These are phyloP conservation scores for Cercospora janseana DNA, from an alignment of 2,329 filamentous ascomycete genomes.

Conservation along the genomic window DNA sequence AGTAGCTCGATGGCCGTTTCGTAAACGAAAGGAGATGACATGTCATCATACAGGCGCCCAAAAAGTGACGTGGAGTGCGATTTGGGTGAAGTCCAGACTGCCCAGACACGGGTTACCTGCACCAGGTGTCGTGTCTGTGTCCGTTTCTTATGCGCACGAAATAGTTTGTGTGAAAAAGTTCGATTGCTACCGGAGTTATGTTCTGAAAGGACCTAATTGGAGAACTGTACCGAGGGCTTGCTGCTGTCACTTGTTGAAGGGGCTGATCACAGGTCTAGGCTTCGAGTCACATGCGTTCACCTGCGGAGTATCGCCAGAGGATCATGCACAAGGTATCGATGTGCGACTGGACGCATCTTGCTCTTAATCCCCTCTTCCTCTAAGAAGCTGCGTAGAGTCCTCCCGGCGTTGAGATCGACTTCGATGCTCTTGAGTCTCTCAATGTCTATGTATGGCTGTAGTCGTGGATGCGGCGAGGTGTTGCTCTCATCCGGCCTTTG, in stretches of 20 bases:
- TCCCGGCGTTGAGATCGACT: slow-evolving; percentile 1
- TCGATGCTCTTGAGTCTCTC: slow-evolving; percentile 7
- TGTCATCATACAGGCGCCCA: too few relatives aligned
- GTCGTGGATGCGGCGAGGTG: background rate
- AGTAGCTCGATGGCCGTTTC: slow-evolving; percentile 1
- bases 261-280: background rate
- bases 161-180: too few relatives aligned
- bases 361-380: background rate
- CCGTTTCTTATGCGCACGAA: too few relatives aligned
- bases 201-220: too few relatives aligned
- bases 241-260: background rate
- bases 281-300: background rate
- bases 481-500: background rate
- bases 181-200: too few relatives aligned
- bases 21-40: too few relatives aligned
- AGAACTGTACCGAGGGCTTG: too few relatives aligned
- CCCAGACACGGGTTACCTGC: too few relatives aligned
- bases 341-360: slow-evolving; percentile 4
- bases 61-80: too few relatives aligned
- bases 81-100: too few relatives aligned
- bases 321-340: slow-evolving; percentile 1
- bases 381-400: background rate
- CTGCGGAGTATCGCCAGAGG: background rate
- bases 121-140: too few relatives aligned
- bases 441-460: slow-evolving; percentile 3